These are phyloP conservation scores for Gonium pectorale DNA, from an alignment of 139 green algal species.

Conservation along the genomic window DNA sequence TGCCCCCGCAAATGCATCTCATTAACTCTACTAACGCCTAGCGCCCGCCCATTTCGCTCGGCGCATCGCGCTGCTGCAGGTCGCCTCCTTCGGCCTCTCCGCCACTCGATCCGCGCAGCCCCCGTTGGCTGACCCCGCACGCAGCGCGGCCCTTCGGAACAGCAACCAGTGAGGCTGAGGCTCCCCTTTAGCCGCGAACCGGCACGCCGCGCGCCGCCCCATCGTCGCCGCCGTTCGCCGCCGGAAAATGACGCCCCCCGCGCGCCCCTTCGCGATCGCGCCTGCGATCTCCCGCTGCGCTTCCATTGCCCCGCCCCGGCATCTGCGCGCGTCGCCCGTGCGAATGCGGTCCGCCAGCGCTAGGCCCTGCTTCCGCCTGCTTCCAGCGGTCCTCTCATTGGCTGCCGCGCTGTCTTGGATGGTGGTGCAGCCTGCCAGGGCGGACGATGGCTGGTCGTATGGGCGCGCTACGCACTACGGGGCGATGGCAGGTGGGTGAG, in stretches of 20 bases:
- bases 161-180: too few relatives aligned
- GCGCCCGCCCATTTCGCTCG: background rate
- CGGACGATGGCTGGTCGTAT: conserved; percentile 4
- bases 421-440: background rate
- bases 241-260: too few relatives aligned
- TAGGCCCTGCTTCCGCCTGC: background rate
- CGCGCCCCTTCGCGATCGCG: background rate
- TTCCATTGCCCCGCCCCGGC: background rate
- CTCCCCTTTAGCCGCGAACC: too few relatives aligned
- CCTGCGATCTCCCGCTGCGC: background rate
- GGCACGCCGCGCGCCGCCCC: too few relatives aligned
- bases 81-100: background rate
- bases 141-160: too few relatives aligned
- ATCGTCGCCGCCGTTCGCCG: too few relatives aligned
- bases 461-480: conserved; percentile 26
- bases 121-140: too few relatives aligned
- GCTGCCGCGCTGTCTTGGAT: background rate
- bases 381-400: background rate
- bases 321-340: background rate
- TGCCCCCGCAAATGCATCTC: background rate
- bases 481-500: background rate
- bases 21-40: background rate
- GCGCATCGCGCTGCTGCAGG: background rate
- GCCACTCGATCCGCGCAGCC: background rate
- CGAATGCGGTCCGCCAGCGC: background rate